phyloP scores from a whole-genome alignment of 768 basidiomycete species.

The Psilocybe sp. region DNA sequence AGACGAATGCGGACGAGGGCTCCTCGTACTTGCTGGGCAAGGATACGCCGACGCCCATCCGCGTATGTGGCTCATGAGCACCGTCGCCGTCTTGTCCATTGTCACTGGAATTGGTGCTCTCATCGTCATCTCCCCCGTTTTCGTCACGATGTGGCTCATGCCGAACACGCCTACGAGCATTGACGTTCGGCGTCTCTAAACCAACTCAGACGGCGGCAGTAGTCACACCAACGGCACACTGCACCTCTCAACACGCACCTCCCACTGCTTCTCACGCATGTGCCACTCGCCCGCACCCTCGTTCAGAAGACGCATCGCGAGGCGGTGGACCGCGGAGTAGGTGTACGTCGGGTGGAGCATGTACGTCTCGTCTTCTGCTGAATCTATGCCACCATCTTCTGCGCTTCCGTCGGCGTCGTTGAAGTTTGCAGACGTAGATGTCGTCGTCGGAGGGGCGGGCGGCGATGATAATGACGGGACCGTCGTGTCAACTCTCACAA shows the following conservation, averaged over 20 bases:
- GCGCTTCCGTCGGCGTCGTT: no score
- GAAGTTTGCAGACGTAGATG: no score
- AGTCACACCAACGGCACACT: no score
- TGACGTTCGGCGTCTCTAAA: no score
- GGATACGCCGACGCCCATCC: neutral
- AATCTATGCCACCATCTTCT: neutral
- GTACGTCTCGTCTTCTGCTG: neutral
- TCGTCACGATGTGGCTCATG: neutral
- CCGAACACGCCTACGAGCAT: no score
- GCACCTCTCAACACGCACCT: neutral
- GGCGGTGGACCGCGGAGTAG: constrained; percentile 4
- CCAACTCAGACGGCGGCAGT: no score
- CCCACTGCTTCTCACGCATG: neutral
- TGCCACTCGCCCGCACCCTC: constrained; percentile 6
- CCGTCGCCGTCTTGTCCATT: neutral
- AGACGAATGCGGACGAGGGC: neutral
- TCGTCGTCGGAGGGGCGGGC: no score
- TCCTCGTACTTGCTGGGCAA: neutral
- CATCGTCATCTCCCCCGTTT: neutral
- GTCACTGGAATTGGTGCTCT: neutral
- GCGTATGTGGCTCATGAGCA: neutral
- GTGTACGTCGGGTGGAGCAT: neutral
- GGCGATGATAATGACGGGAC: no score
- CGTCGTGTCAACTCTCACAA: no score
- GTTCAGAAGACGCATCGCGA: constrained; percentile 13